These are phyloP conservation scores for Lycium ferocissimum DNA, from an alignment of 257 asterid species.

Conservation along the genomic window DNA sequence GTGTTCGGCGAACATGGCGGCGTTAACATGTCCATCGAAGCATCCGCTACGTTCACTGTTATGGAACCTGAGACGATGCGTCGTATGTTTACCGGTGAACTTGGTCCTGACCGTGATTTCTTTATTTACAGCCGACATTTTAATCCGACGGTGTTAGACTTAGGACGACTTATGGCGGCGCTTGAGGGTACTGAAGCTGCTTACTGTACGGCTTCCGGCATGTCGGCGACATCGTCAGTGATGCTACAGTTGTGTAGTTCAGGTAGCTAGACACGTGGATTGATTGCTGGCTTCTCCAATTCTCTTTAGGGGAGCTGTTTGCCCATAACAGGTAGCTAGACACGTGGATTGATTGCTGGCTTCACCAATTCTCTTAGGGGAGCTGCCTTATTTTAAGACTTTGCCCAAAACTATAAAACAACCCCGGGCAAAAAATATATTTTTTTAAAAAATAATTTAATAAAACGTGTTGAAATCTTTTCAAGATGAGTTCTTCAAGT, in stretches of 20 bases:
- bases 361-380: no score
- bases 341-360: no score
- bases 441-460: no score
- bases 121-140: conserved; percentile 97
- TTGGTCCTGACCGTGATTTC: conserved; percentile 86
- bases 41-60: conserved; percentile 97
- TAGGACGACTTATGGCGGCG: conserved; percentile 67
- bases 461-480: no score
- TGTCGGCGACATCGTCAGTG: conserved; percentile 18
- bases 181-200: background rate
- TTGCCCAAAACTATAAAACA: no score
- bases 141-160: conserved; percentile 89
- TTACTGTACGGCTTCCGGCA: background rate
- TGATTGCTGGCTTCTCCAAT: no score
- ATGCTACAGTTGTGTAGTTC: background rate
- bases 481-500: no score
- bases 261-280: background rate
- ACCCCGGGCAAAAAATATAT: no score
- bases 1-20: conserved; percentile 99
- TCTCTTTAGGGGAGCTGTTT: no score
- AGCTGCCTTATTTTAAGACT: no score
- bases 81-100: conserved; percentile 89
- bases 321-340: no score
- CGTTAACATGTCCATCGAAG: conserved; percentile 97
- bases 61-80: conserved; percentile 93